phyloP scores from a whole-genome alignment of 2,329 filamentous ascomycete species.

The Diaporthe citri region DNA sequence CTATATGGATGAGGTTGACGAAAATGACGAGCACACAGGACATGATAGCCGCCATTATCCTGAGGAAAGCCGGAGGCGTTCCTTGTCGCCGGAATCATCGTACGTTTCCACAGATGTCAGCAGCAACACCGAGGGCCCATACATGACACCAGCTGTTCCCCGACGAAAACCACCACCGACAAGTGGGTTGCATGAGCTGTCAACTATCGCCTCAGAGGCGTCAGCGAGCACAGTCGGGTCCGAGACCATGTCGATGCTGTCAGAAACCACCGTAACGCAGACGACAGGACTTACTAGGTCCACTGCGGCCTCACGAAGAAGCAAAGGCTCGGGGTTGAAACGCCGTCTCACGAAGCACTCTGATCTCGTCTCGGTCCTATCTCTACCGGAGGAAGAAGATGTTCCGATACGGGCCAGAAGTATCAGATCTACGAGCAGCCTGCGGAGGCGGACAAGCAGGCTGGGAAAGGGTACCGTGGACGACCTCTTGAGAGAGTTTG shows the following conservation, averaged over 20 bases:
- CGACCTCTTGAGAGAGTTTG: constrained; percentile 84
- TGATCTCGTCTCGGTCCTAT: constrained; percentile 93
- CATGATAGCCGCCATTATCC: constrained; percentile 47
- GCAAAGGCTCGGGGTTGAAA: constrained; percentile 68
- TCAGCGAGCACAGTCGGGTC: constrained; percentile 60
- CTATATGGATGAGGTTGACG: constrained; percentile 41
- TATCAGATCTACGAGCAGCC: constrained; percentile 81
- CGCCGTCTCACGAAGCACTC: constrained; percentile 90
- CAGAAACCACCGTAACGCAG: constrained; percentile 66
- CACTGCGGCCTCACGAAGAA: constrained; percentile 59
- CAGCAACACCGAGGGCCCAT: constrained; percentile 44
- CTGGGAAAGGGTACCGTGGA: constrained; percentile 76
- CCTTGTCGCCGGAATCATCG: constrained; percentile 49
- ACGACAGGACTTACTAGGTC: constrained; percentile 63
- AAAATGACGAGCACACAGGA: constrained; percentile 43
- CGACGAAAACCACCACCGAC: constrained; percentile 60
- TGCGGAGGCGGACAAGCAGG: constrained; percentile 78
- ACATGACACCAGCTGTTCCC: constrained; percentile 43
- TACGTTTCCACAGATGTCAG: constrained; percentile 41
- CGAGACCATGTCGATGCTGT: constrained; percentile 63
- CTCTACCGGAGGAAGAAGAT: constrained; percentile 71
- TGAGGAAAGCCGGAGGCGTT: constrained; percentile 49
- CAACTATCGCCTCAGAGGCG: constrained; percentile 69
- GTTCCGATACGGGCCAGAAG: constrained; percentile 74
- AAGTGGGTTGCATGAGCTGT: constrained; percentile 66